Evolutionary conservation across 225 moss, liverwort and hornwort species (phyloP).

Genomic region (Pseudoscleropodium purum): DNA sequence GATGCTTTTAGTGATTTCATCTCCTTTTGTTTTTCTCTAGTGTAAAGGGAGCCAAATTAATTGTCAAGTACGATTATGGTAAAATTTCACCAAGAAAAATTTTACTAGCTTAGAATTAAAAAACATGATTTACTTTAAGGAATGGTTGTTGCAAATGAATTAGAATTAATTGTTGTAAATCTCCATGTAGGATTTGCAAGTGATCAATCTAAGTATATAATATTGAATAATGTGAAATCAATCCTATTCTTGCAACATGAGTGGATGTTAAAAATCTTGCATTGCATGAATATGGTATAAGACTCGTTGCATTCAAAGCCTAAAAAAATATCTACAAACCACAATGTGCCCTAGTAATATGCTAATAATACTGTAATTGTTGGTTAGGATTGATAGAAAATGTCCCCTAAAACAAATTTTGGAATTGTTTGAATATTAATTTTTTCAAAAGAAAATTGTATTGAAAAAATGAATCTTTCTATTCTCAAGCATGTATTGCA

Average conservation of each 20-base stretch:
- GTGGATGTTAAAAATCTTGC: neutral
- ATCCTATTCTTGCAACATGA: too few species aligned
- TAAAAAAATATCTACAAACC: neutral
- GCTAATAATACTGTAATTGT: accelerated
- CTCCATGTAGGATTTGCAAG: accelerated
- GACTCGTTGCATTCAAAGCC: neutral
- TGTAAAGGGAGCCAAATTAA: accelerated
- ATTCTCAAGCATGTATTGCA: accelerated
- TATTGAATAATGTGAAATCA: neutral
- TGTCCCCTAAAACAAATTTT: neutral
- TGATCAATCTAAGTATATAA: neutral
- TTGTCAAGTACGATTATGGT: neutral
- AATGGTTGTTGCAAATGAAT: neutral
- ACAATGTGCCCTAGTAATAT: neutral
- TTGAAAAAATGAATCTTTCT: neutral
- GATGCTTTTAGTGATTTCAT: accelerated
- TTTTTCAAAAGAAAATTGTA: neutral
- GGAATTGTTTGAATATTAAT: accelerated
- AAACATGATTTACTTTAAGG: too few species aligned
- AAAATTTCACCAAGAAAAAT: too few species aligned
- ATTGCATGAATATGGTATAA: neutral
- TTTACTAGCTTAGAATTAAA: accelerated
- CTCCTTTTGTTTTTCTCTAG: too few species aligned
- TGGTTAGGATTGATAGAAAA: accelerated
- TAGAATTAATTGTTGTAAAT: too few species aligned